phyloP scores from a whole-genome alignment of 164 flowering plant genomes.

The Tinospora cordifolia region DNA sequence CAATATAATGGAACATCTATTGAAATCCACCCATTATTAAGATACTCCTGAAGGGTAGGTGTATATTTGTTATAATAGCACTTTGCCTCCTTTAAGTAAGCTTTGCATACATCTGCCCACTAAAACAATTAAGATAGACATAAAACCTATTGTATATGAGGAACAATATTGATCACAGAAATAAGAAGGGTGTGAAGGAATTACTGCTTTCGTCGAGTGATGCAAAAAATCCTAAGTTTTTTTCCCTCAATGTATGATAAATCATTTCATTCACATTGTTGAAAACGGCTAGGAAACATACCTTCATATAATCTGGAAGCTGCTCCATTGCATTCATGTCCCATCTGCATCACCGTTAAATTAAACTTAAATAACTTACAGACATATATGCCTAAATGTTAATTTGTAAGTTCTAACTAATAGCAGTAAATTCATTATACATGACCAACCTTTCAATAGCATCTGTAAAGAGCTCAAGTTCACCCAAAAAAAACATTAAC shows the following conservation, averaged over 20 bases:
- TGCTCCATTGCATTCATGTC: slow-evolving; percentile 22
- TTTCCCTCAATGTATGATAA: slow-evolving; percentile 22
- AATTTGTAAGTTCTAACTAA: too few relatives aligned
- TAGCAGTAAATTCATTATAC: too few relatives aligned
- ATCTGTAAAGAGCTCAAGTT: slow-evolving; percentile 32
- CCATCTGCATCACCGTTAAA: slow-evolving; percentile 31
- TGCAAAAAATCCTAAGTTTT: slow-evolving; percentile 17
- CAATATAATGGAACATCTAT: slow-evolving; percentile 17
- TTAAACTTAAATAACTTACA: not conserved
- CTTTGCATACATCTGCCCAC: slow-evolving; percentile 44
- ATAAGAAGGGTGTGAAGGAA: not conserved
- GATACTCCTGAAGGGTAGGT: slow-evolving; percentile 39
- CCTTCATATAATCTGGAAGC: slow-evolving; percentile 43
- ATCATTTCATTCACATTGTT: slow-evolving; percentile 35
- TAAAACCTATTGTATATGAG: not conserved
- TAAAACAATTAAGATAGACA: slow-evolving; percentile 3
- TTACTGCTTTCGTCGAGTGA: slow-evolving; percentile 23
- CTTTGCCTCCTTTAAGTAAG: slow-evolving; percentile 35
- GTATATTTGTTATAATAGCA: slow-evolving; percentile 28
- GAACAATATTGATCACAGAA: not conserved
- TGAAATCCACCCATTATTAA: slow-evolving; percentile 37
- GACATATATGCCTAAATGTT: too few relatives aligned
- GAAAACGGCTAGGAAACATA: slow-evolving; percentile 35
- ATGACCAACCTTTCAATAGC: slow-evolving; percentile 31
- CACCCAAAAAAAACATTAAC: slow-evolving; percentile 35